Percentiles rank a stretch among this genome's conserved stretches.
phyloP scores from a whole-genome alignment of 2,329 filamentous ascomycete species.

The Ascosphaera apis region DNA sequence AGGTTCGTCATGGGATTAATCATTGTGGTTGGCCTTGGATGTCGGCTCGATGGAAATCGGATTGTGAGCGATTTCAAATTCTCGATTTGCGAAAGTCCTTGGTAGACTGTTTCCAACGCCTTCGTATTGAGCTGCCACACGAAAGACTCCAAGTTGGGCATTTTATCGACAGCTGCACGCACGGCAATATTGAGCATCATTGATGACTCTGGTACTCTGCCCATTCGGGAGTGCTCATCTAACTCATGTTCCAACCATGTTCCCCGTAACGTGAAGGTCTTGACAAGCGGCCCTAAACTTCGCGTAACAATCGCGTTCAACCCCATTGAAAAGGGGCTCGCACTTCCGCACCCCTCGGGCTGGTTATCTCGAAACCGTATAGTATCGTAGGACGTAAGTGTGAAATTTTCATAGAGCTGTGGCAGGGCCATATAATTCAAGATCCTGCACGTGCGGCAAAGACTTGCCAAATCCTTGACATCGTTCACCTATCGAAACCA shows the following conservation, averaged over 20 bases:
- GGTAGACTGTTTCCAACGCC: constrained; percentile 34
- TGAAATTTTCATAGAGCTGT: constrained; percentile 33
- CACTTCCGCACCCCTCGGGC: constrained; percentile 37
- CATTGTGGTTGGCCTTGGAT: constrained; percentile 32
- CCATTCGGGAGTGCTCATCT: constrained; percentile 32
- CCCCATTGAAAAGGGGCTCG: constrained; percentile 39
- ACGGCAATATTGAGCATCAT: constrained; percentile 40
- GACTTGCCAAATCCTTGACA: constrained; percentile 32
- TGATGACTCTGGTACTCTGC: constrained; percentile 37
- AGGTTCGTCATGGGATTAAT: constrained; percentile 35
- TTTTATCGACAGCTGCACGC: constrained; percentile 35
- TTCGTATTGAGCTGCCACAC: constrained; percentile 40
- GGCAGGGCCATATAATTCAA: constrained; percentile 42
- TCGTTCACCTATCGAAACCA: constrained; percentile 27
- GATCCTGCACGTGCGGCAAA: constrained; percentile 36
- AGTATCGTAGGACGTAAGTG: constrained; percentile 32
- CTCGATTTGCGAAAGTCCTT: constrained; percentile 27
- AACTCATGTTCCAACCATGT: constrained; percentile 34
- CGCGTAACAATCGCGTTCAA: constrained; percentile 37
- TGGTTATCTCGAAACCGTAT: constrained; percentile 34
- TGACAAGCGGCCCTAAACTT: constrained; percentile 29
- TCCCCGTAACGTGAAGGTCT: constrained; percentile 28
- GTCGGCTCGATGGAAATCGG: constrained; percentile 30
- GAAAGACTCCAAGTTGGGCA: constrained; percentile 24
- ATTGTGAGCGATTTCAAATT: constrained; percentile 31